Evolutionary conservation across 805 yeast genomes (phyloP), one percentile per base, ranked within the genome.

Genomic region (Cyberlindnera mycetangii): DNA sequence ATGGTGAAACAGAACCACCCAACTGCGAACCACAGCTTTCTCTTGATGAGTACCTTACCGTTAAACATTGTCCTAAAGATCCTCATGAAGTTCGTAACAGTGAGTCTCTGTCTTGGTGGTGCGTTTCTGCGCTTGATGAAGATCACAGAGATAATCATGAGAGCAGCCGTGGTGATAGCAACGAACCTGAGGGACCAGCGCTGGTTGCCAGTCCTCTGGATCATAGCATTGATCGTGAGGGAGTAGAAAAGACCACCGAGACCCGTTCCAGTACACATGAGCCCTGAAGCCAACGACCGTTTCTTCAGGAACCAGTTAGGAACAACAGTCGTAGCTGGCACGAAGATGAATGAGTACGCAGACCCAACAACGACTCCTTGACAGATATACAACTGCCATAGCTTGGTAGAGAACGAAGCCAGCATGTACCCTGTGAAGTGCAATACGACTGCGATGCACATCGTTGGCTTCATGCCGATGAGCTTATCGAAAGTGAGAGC

Each of bases 241-340:
- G 76, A 66, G 49, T 63, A 70, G 6, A 66, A 55, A 2, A 74
- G 64, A 44, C 81, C 82, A 25, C 81, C 78, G 7, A 75, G 58
- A 40, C 81, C 81, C 1, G 79, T 75, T 5, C 82, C 83, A 10
- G 72, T 54, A 16, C 71, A 55, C 7, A 72, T 67, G 16, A 71
- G 52, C 8, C 81, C 81, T 49, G 70, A 61, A 1, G 80, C 77
- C 15, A 72, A 59, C 3, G 80, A 81, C 51, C 89, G 69, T 47
- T 67, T 80, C 50, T 76, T 81, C 33, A 76, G 61, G 60, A 85
- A 85, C 83, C 85, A 84, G 43, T 79, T 86, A 0, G 89, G 89
- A 20, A 85, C 53, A 10, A 83, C 61, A 2, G 79, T 71, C 16
- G 79, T 64, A 7, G 77, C 79, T 1, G 90, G 83, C 4, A 80